Percentiles rank a stretch among this genome's conserved stretches.
Evolutionary conservation across 495 filamentous ascomycete species (phyloP).

Genomic region (Lasiosphaeris hirsuta): DNA sequence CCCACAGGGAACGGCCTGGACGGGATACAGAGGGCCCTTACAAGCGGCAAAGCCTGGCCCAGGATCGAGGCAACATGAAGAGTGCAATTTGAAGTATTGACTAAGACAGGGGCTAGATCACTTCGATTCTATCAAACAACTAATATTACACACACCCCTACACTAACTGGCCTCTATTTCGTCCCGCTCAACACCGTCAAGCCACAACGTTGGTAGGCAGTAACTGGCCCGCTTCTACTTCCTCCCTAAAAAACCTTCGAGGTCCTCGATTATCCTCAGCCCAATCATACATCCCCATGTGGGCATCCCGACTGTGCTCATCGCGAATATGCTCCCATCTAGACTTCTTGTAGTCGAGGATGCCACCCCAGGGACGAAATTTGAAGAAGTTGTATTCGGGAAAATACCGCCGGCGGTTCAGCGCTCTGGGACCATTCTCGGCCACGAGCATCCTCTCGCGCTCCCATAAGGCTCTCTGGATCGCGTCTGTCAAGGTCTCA

Average conservation of each 20-base stretch:
- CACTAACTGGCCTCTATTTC: too few species aligned
- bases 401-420: conserved; percentile 8
- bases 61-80: too few species aligned
- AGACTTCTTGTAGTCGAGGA: conserved; percentile 17
- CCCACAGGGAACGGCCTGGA: too few species aligned
- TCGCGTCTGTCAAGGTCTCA: conserved; percentile 13
- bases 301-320: conserved; percentile 13
- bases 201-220: too few species aligned
- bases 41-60: too few species aligned
- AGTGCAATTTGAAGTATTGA: too few species aligned
- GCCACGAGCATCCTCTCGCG: conserved; percentile 9
- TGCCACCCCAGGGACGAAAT: conserved; percentile 15
- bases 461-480: conserved; percentile 12
- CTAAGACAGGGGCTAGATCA: too few species aligned
- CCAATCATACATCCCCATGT: conserved; percentile 7
- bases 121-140: too few species aligned
- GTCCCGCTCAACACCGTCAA: too few species aligned
- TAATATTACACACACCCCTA: too few species aligned
- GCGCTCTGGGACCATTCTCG: conserved; percentile 1
- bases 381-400: neutral
- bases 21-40: too few species aligned
- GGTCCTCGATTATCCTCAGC: neutral
- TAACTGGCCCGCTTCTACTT: neutral
- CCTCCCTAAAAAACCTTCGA: neutral
- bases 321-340: conserved; percentile 11